Conservation (phyloP, 306 rosid genomes). For the Quercus glauca region DNA sequence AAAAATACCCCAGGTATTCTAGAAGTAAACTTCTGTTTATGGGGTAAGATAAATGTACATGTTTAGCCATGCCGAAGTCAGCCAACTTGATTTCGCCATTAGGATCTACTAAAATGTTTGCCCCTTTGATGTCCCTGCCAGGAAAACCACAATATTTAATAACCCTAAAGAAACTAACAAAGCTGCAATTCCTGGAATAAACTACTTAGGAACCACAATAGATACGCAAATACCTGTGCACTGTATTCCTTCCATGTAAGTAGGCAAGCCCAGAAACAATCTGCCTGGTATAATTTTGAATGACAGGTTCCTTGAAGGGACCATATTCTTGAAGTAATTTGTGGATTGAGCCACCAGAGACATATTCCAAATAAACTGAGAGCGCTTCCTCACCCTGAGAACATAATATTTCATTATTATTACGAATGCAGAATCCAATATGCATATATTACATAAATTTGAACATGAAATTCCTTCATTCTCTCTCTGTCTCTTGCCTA, state of each 20-base stretch:
- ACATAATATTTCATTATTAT: slow-evolving; percentile 11
- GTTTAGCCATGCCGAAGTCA: slow-evolving; percentile 99
- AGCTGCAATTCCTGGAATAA: neutral
- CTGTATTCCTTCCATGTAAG: slow-evolving; percentile 90
- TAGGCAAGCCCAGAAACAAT: slow-evolving; percentile 94
- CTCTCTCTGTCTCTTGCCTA: neutral
- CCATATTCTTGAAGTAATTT: slow-evolving; percentile 96
- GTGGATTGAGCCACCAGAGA: slow-evolving; percentile 96
- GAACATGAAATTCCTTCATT: neutral
- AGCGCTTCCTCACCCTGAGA: slow-evolving; percentile 80
- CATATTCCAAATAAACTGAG: slow-evolving; percentile 86
- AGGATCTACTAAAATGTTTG: slow-evolving; percentile 94
- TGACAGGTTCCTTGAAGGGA: slow-evolving; percentile 80
- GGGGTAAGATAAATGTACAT: slow-evolving; percentile 46
- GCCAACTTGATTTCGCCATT: slow-evolving; percentile 96
- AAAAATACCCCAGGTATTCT: slow-evolving; percentile 9
- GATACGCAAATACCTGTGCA: slow-evolving; percentile 67
- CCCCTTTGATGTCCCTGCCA: slow-evolving; percentile 99
- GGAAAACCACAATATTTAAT: slow-evolving; percentile 2
- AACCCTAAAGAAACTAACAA: slow-evolving; percentile 6
- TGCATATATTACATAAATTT: neutral
- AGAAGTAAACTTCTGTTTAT: slow-evolving; percentile 29
- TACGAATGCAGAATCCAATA: neutral
- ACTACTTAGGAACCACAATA: slow-evolving; percentile 1
- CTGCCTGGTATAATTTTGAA: slow-evolving; percentile 89